Percentiles rank a stretch among this genome's conserved stretches.
Evolutionary conservation across 192 early-diverging fungal species (phyloP).

Genomic region (Anaeromyces robustus): DNA sequence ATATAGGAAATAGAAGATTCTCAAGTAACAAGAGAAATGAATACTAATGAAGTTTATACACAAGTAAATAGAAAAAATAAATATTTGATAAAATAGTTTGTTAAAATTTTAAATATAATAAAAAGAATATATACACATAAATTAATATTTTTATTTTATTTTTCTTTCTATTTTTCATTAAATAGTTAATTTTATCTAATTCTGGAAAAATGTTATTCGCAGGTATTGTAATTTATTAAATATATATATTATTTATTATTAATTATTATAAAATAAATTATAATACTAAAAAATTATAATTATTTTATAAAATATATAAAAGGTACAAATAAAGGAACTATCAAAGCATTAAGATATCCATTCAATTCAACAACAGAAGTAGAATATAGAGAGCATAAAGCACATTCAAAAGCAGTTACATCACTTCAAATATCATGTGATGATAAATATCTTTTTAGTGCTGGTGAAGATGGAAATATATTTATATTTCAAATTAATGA

Average conservation of each 20-base stretch:
- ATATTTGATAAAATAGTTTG: too few species aligned
- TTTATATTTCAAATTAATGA: constrained; percentile 40
- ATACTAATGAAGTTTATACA: constrained; percentile 19
- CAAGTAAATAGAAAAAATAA: constrained; percentile 6
- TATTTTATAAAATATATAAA: too few species aligned
- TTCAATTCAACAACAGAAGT: neutral
- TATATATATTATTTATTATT: too few species aligned
- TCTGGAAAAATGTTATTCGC: constrained; percentile 39
- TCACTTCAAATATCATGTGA: constrained; percentile 35
- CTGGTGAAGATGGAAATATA: constrained; percentile 36
- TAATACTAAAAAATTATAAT: too few species aligned
- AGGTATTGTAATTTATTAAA: constrained; percentile 11
- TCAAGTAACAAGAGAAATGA: constrained; percentile 23
- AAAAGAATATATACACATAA: too few species aligned
- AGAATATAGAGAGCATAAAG: constrained; percentile 28
- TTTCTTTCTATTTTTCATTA: too few species aligned
- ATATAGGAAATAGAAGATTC: constrained; percentile 36
- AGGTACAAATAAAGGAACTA: neutral
- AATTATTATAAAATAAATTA: too few species aligned
- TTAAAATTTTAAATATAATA: too few species aligned
- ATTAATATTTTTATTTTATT: too few species aligned
- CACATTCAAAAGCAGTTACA: constrained; percentile 28
- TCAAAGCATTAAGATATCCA: neutral
- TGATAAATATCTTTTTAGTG: constrained; percentile 38
- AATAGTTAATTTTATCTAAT: constrained; percentile 20